Conservation (phyloP, 257 asterid genomes). For the Solanum tarijense region DNA sequence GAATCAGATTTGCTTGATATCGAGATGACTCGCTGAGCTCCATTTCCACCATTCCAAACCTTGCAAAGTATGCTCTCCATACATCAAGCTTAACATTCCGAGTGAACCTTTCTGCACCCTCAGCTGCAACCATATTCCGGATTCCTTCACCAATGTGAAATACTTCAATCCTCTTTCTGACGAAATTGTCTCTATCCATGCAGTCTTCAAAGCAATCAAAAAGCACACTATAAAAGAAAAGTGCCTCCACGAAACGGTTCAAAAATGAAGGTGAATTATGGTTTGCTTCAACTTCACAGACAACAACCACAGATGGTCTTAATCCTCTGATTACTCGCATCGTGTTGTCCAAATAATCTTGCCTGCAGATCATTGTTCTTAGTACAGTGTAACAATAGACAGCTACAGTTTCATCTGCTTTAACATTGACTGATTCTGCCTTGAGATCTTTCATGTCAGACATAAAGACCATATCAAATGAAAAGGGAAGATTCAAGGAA, state of each 20-base stretch:
- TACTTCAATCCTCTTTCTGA: neutral
- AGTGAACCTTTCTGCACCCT: constrained; percentile 3
- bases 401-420: constrained; percentile 7
- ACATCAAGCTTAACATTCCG: constrained; percentile 7
- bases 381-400: neutral
- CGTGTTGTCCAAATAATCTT: neutral
- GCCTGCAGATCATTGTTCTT: constrained; percentile 3
- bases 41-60: constrained; percentile 8
- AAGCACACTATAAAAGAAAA: constrained; percentile 1
- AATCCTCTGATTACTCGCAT: constrained; percentile 2
- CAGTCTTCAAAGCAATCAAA: constrained; percentile 12
- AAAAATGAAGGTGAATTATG: constrained; percentile 16
- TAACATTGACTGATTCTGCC: neutral
- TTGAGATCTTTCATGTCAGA: constrained; percentile 6
- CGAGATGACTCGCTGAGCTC: constrained; percentile 2
- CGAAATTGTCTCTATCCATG: neutral
- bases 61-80: constrained; percentile 9
- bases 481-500: constrained; percentile 10
- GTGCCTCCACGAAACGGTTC: constrained; percentile 5
- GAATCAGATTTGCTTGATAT: constrained; percentile 11
- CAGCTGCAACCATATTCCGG: constrained; percentile 7
- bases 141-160: constrained; percentile 3
- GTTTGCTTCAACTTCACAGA: constrained; percentile 12
- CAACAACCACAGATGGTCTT: constrained; percentile 4
- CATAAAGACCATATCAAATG: neutral